Evolutionary conservation across 495 filamentous ascomycete species (phyloP).

Genomic region (Bacidia rubella): DNA sequence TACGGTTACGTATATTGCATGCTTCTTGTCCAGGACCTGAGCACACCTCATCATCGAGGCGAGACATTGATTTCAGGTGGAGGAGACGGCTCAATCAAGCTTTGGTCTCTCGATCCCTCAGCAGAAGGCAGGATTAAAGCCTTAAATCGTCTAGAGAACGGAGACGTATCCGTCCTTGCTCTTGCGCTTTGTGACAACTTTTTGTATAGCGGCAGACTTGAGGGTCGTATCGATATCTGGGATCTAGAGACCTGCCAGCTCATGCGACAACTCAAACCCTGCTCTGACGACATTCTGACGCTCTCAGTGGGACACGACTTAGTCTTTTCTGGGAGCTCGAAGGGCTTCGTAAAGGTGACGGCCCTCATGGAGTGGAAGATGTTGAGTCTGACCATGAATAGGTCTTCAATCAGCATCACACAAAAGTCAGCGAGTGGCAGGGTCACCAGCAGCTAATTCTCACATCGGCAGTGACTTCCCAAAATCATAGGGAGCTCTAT

Average conservation of each 20-base stretch:
- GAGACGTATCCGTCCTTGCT: constrained; percentile 68
- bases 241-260: constrained; percentile 91
- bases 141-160: constrained; percentile 57
- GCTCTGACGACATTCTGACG: constrained; percentile 73
- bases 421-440: constrained; percentile 68
- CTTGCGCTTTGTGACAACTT: constrained; percentile 76
- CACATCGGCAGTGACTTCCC: constrained; percentile 62
- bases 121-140: constrained; percentile 41
- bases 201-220: constrained; percentile 74
- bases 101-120: constrained; percentile 58
- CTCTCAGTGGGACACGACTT: constrained; percentile 70
- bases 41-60: constrained; percentile 49
- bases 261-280: constrained; percentile 64
- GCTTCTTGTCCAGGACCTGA: constrained; percentile 57
- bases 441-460: constrained; percentile 78
- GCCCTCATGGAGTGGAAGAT: constrained; percentile 8
- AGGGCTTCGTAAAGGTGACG: constrained; percentile 64
- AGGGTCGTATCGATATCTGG: constrained; percentile 94
- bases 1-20: constrained; percentile 94
- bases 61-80: constrained; percentile 82
- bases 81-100: constrained; percentile 82
- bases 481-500: constrained; percentile 57
- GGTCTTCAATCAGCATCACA: constrained; percentile 81
- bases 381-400: constrained; percentile 29
- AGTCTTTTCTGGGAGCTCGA: constrained; percentile 70